Evolutionary conservation across 306 rosid genomes (phyloP).

Genomic region (Echinosophora koreensis): DNA sequence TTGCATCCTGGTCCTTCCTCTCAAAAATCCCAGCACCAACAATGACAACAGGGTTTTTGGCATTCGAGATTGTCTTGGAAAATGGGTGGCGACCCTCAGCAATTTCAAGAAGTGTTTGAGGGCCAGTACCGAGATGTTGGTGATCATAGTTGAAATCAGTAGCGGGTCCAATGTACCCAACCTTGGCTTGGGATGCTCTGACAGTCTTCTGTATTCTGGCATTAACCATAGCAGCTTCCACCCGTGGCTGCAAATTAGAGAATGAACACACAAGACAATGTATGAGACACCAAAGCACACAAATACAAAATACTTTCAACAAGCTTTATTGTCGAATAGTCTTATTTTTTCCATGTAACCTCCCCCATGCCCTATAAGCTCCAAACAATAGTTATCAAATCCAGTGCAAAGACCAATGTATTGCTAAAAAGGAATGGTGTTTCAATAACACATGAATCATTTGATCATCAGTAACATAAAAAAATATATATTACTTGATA

Average conservation of each 20-base stretch:
- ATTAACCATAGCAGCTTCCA: conserved; percentile 98
- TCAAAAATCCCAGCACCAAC: conserved; percentile 88
- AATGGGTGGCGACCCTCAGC: conserved; percentile 89
- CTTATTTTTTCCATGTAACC: neutral
- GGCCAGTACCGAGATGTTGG: conserved; percentile 88
- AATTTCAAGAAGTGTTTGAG: conserved; percentile 83
- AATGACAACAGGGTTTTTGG: conserved; percentile 88
- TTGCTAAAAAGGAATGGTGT: conserved; percentile 22
- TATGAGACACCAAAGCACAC: conserved; percentile 33
- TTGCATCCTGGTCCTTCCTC: conserved; percentile 90
- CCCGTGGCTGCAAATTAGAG: conserved; percentile 81
- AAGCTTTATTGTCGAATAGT: conserved; percentile 5
- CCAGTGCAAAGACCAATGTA: conserved; percentile 17
- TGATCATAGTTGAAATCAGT: conserved; percentile 84
- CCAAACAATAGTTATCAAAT: conserved; percentile 36
- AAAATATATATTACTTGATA: conserved; percentile 20
- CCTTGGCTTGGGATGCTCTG: conserved; percentile 76
- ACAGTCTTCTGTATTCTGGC: conserved; percentile 95
- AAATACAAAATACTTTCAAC: neutral
- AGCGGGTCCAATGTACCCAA: conserved; percentile 88
- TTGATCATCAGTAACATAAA: conserved; percentile 35
- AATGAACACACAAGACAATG: conserved; percentile 42
- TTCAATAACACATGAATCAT: conserved; percentile 37
- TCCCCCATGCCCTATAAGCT: neutral
- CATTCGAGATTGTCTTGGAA: conserved; percentile 63